Base-by-base conservation (phyloP, 2,329 filamentous ascomycete genomes). In the Alternaria atra region DNA sequence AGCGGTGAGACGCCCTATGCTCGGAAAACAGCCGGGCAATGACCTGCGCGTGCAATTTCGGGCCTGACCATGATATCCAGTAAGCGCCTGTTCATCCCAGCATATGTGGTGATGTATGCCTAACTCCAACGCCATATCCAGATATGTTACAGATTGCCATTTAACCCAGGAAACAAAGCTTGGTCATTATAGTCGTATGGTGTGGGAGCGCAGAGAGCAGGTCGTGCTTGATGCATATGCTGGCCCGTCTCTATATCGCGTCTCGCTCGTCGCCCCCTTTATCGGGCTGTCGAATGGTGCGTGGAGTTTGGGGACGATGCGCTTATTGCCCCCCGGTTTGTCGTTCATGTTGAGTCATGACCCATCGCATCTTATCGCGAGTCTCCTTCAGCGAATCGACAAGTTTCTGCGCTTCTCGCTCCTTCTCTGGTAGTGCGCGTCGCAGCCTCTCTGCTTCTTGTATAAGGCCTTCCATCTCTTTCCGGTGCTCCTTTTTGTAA, bases 341-440 rank as follows among this genome's bases (percentile, higher is more conserved):
- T 15, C 67, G 72, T 51, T 70, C 64, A 20, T 74, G 67, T 52
- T 77, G 74, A 6, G 73, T 69, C 65, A 93, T 83, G 13, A 91
- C 89, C 91, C 91, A 93, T 72, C 83, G 87, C 77, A 94, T 84
- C 80, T 92, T 87, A 64, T 88, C 83, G 52, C 91, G 80, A n/a
- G 86, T 85, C 68, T 86, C 82, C 66, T 84, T 83, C 43, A 89
- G 81, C 71, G 89, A 86, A 37, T 84, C 78, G n/a, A 90, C 79
- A 27, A 87, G 81, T 58, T 77, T 77, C 64, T 87, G 82, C 68
- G 91, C 89, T 71, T 90, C 85, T 27, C 83, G 79, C 72, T 91
- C 90, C 64, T 87, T 83, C 62, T 79, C 77, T 15, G 77, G 82
- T 2, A 88, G 85, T 29, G 81, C 80, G 8, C 73, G 75, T 74